phyloP scores from a whole-genome alignment of 257 asterid species.

The Nicotiana attenuata region DNA sequence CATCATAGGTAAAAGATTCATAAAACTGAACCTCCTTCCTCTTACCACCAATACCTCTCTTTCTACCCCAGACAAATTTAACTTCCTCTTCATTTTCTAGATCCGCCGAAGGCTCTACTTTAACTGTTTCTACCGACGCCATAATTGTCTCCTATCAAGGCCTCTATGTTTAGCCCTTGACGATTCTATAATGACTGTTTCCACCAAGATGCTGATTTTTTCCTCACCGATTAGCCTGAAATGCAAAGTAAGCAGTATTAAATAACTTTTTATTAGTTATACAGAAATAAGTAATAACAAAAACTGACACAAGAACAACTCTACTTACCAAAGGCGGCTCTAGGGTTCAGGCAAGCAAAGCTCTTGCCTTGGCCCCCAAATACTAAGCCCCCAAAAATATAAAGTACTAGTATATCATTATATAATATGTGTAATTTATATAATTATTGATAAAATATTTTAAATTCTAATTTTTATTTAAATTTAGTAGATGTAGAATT shows the following conservation, averaged over 20 bases:
- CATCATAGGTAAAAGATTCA: constrained; percentile 67
- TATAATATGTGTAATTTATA: too few relatives aligned
- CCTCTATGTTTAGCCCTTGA: background rate
- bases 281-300: background rate
- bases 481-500: too few relatives aligned
- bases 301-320: background rate
- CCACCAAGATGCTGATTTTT: background rate
- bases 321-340: too few relatives aligned
- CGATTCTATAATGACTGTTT: background rate
- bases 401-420: too few relatives aligned
- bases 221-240: background rate
- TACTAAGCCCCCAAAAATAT: too few relatives aligned
- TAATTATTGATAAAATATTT: too few relatives aligned
- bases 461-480: too few relatives aligned
- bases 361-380: too few relatives aligned
- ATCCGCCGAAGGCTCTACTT: background rate
- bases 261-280: background rate
- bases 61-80: constrained; percentile 60
- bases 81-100: constrained; percentile 29
- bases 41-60: constrained; percentile 48
- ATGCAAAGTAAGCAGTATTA: background rate
- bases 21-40: constrained; percentile 48
- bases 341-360: too few relatives aligned
- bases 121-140: constrained; percentile 4
- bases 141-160: background rate